Conservation (phyloP, 106 monocot species). For the Allium cepa region DNA sequence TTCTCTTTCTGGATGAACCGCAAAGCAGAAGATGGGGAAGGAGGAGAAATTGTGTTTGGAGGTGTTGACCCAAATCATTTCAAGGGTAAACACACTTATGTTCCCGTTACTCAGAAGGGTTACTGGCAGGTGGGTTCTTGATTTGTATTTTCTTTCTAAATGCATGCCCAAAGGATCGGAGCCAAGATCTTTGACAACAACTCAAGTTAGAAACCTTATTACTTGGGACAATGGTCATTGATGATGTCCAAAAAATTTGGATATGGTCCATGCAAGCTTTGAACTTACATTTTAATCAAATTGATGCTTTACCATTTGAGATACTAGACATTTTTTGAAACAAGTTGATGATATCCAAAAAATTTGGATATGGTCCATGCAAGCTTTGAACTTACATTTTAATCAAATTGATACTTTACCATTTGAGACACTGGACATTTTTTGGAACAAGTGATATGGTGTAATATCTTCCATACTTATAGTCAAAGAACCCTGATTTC, state of each 20-base stretch:
- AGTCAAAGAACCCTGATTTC: too few relatives aligned
- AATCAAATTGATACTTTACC: too few relatives aligned
- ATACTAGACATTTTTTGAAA: too few relatives aligned
- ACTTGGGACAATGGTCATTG: not conserved
- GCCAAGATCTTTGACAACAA: too few relatives aligned
- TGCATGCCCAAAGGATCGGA: not conserved
- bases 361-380: not conserved
- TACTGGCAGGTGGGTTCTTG: conserved; percentile 78
- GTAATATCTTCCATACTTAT: too few relatives aligned
- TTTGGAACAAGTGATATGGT: too few relatives aligned
- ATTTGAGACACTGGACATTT: too few relatives aligned
- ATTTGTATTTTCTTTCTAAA: not conserved
- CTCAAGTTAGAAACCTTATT: not conserved
- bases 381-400: not conserved
- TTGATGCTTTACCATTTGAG: too few relatives aligned
- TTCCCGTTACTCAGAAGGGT: conserved; percentile 87
- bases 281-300: too few relatives aligned
- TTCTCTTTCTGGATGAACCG: conserved; percentile 99
- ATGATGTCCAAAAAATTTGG: not conserved
- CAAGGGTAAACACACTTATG: conserved; percentile 81
- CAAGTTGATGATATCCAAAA: not conserved
- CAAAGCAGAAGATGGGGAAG: conserved; percentile 55
- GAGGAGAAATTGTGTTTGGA: conserved; percentile 96
- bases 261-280: not conserved
- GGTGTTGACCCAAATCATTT: conserved; percentile 80